Conservation (phyloP, 805 yeast genomes). For the Priceomyces medius region DNA sequence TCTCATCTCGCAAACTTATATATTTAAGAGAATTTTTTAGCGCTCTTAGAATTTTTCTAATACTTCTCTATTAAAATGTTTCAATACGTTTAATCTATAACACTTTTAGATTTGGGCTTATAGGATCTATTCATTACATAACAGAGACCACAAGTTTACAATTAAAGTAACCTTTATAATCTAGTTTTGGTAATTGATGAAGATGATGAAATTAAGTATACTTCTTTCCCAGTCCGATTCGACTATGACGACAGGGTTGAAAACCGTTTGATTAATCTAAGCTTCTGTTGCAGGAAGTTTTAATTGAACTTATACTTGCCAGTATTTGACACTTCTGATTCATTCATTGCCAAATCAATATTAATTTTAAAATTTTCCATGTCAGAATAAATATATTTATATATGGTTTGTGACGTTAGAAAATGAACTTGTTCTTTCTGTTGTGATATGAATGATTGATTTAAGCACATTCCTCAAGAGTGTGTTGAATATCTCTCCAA, state of each 20-base stretch:
- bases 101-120: constrained; percentile 23
- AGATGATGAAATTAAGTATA: constrained; percentile 52
- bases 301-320: constrained; percentile 79
- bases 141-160: not conserved
- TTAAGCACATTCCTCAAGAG: constrained; percentile 27
- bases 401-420: no score
- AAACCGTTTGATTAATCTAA: constrained; percentile 41
- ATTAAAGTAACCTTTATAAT: not conserved
- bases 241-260: constrained; percentile 91
- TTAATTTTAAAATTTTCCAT: no score
- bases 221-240: constrained; percentile 93
- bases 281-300: constrained; percentile 40
- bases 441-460: constrained; percentile 14
- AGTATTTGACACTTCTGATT: constrained; percentile 71
- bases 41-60: not conserved
- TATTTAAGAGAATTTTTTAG: not conserved
- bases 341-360: constrained; percentile 15
- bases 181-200: constrained; percentile 8
- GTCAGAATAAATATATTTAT: no score
- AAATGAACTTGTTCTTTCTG: not conserved
- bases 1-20: not conserved
- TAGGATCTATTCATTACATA: constrained; percentile 13
- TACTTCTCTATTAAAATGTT: not conserved
- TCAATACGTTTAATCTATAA: not conserved
- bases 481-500: constrained; percentile 3